These are phyloP conservation scores for Vigna hirtella DNA, from an alignment of 306 rosid genomes.

Conservation along the genomic window DNA sequence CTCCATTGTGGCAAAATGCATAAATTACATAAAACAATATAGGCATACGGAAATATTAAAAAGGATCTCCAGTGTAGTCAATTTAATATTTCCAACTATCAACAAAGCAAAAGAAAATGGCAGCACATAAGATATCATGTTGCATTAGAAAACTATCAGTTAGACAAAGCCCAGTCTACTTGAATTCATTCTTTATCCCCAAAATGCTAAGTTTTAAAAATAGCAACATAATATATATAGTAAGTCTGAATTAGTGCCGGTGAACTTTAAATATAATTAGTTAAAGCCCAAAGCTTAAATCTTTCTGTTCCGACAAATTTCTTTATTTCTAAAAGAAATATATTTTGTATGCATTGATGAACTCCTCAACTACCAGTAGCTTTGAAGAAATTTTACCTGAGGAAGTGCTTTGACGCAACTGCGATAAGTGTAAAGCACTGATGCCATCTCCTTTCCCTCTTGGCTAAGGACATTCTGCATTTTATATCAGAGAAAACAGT, in stretches of 20 bases:
- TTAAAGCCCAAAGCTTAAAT: conserved; percentile 30
- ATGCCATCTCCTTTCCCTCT: conserved; percentile 97
- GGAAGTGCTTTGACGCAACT: conserved; percentile 99
- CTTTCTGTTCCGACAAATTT: conserved; percentile 18
- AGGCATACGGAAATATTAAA: conserved; percentile 32
- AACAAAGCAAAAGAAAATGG: conserved; percentile 34
- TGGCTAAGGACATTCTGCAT: conserved; percentile 80
- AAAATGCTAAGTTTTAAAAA: not conserved
- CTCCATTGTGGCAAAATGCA: conserved; percentile 34
- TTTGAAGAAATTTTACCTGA: conserved; percentile 67
- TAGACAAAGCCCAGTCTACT: conserved; percentile 15
- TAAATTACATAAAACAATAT: conserved; percentile 28
- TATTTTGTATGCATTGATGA: conserved; percentile 21
- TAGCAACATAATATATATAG: too few relatives aligned
- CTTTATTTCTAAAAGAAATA: conserved; percentile 7
- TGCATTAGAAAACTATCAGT: conserved; percentile 34
- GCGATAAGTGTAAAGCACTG: conserved; percentile 96
- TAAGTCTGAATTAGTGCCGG: conserved; percentile 6
- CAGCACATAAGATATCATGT: conserved; percentile 18
- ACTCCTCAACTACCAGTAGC: not conserved
- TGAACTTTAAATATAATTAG: conserved; percentile 25
- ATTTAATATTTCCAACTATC: conserved; percentile 35
- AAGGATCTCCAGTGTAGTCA: conserved; percentile 17
- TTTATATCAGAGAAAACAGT: conserved; percentile 38
- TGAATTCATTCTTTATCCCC: conserved; percentile 28